Percentiles rank a stretch among this genome's conserved stretches.
These are phyloP conservation scores for Asterella californica DNA, from an alignment of 225 moss, liverwort and hornwort genomes.

Conservation along the genomic window DNA sequence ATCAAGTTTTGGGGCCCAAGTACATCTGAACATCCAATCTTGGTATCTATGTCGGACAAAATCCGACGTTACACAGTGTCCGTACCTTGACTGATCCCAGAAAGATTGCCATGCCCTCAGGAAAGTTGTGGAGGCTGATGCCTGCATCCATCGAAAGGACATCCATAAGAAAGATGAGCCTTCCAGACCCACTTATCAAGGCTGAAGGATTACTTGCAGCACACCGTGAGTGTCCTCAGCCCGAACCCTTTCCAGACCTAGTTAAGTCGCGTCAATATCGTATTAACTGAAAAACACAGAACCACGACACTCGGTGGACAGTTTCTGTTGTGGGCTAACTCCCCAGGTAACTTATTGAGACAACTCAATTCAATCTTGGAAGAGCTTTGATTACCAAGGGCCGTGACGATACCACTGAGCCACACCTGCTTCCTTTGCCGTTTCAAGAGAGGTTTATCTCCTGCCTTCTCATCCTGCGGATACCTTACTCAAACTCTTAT, in stretches of 20 bases:
- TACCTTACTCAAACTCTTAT: background rate
- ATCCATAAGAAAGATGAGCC: constrained; percentile 47
- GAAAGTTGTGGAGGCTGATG: constrained; percentile 91
- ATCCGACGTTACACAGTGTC: background rate
- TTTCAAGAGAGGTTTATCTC: constrained; percentile 35
- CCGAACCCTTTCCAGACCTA: background rate
- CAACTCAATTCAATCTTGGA: background rate
- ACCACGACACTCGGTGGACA: background rate
- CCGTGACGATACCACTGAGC: constrained; percentile 56
- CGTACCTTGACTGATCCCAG: constrained; percentile 90
- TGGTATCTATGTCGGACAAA: background rate
- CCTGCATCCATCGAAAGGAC: constrained; percentile 40
- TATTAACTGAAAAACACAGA: background rate
- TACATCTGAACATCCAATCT: background rate
- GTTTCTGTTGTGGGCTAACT: too few species aligned
- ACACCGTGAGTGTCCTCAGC: background rate
- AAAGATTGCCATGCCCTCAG: constrained; percentile 97
- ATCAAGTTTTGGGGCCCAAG: background rate
- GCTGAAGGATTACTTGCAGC: background rate
- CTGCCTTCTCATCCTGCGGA: constrained; percentile 38
- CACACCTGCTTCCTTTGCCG: constrained; percentile 50
- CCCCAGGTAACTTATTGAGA: too few species aligned
- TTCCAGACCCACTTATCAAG: background rate
- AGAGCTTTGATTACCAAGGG: constrained; percentile 39
- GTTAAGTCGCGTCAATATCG: background rate